Evolutionary conservation across 1,284 basidiomycete species (phyloP), one percentile per base, ranked within the genome.

Genomic region (Wolfiporia cocos): DNA sequence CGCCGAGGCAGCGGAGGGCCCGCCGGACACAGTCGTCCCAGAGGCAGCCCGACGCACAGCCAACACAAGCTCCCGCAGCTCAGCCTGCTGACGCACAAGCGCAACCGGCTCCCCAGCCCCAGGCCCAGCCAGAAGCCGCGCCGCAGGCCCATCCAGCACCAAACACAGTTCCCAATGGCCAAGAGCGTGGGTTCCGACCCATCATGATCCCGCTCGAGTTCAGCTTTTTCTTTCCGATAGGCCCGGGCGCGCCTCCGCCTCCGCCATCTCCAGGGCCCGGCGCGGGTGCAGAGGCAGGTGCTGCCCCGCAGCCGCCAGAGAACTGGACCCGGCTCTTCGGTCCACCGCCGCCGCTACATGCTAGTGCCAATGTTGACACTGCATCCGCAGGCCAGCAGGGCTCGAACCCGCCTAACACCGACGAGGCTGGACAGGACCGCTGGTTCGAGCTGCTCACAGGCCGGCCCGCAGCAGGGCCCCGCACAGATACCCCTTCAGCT

Each of bases 121-220:
- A 11, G 32, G n/a, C n/a, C 36, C 37, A 34, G 22, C 42, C 22
- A 18, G 39, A 35, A 23, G n/a, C 20, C 34, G 24, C 11, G 6
- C 39, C 1, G 24, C 30, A 15, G 11, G n/a, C 19, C 23, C 26
- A 33, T 34, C 34, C 4, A 18, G 18, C 12, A 6, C 17, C 10
- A 10, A 29, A 44, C 29, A 39, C 17, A 12, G 26, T 6, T 14
- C 39, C 7, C 31, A 37, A n/a, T n/a, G n/a, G 26, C 36, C 33
- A 10, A 33, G 19, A 18, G 9, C 33, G 7, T 17, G 34, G 34
- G 19, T 17, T 17, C 18, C 17, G 15, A 6, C 39, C 42, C 9
- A 18, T 46, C 20, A 37, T 51, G 9, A n/a, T n/a, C n/a, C 37
- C 46, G 2, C 24, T 51, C 39, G 51, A 53, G 26, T 44, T 53